A percentile compares a stretch with the other conserved stretches of the same genome.
phyloP scores from a whole-genome alignment of 164 flowering plant genomes.

The grape (Vitis vinifera) region ASM3070453v1 NC_081818.1:25147501-25148000 shows the following conservation, averaged over 20 bases:
- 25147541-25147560: too few relatives aligned
- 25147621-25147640: too few relatives aligned
- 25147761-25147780: slow-evolving; percentile 97
- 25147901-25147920: slow-evolving; percentile 93
- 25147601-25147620: too few relatives aligned
- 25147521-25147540: too few relatives aligned
- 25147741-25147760: slow-evolving; percentile 88
- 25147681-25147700: slow-evolving; percentile 94
- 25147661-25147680: background rate
- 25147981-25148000: slow-evolving; percentile 39
- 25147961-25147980: slow-evolving; percentile 82
- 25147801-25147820: slow-evolving; percentile 77
- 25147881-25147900: slow-evolving; percentile 64
- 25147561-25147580: too few relatives aligned
- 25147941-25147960: slow-evolving; percentile 98
- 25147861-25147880: slow-evolving; percentile 82
- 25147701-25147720: slow-evolving; percentile 99
- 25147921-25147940: slow-evolving; percentile 91
- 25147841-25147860: slow-evolving; percentile 75
- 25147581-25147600: too few relatives aligned
- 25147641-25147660: too few relatives aligned
- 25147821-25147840: slow-evolving; percentile 85
- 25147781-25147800: slow-evolving; percentile 99
- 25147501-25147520: too few relatives aligned
- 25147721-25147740: slow-evolving; percentile 96